phyloP scores from a whole-genome alignment of 2,329 filamentous ascomycete genomes.

The Colletotrichum sp. region DNA sequence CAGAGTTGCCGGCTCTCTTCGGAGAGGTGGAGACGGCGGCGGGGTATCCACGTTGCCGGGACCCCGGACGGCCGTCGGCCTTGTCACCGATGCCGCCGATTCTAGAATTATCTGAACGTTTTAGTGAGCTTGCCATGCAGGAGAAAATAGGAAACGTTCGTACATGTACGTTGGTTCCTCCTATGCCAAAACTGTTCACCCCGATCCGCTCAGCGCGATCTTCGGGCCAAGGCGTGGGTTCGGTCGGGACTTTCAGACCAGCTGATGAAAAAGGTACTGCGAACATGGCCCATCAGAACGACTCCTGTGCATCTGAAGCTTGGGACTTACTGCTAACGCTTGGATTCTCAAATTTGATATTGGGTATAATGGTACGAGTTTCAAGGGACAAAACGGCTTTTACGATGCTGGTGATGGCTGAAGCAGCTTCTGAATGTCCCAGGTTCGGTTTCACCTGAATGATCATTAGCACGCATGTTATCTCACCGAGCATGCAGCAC shows the following conservation, averaged over 20 bases:
- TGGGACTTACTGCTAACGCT: conserved; percentile 4
- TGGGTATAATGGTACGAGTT: conserved; percentile 17
- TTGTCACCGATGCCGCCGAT: neutral
- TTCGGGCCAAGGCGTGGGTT: conserved; percentile 29
- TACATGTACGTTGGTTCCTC: conserved; percentile 42
- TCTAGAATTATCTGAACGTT: conserved; percentile 2
- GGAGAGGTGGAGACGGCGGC: neutral
- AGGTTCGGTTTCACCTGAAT: conserved; percentile 42
- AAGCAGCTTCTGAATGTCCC: conserved; percentile 40
- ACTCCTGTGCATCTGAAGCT: neutral
- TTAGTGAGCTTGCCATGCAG: neutral
- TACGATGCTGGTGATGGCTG: conserved; percentile 33
- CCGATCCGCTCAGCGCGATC: conserved; percentile 30
- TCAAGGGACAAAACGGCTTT: conserved; percentile 33
- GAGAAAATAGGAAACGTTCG: neutral
- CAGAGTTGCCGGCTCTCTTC: neutral
- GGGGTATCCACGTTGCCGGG: neutral
- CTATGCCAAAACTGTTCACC: conserved; percentile 45
- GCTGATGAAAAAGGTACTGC: conserved; percentile 25
- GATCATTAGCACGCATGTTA: neutral
- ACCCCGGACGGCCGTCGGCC: neutral
- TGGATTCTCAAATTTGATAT: conserved; percentile 20
- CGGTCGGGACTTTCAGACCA: conserved; percentile 28
- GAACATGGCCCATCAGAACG: neutral
- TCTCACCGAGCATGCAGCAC: accelerated